Evolutionary conservation across 768 basidiomycete genomes (phyloP).

Genomic region (Auricularia heimuer): DNA sequence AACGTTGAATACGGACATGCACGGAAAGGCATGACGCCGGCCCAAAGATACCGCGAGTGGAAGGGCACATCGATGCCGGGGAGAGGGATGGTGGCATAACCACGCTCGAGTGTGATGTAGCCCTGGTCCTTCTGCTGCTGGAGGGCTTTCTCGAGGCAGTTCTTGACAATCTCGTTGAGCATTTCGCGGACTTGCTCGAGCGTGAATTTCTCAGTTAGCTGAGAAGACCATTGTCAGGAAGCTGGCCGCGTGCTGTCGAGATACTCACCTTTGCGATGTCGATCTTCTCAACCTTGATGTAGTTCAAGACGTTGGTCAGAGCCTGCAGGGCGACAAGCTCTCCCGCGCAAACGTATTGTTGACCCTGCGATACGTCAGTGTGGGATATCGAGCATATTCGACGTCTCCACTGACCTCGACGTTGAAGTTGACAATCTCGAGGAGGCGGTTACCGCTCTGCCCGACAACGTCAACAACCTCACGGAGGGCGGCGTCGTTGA

Average conservation of each 20-base stretch:
- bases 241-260: neutral
- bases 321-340: conserved; percentile 89
- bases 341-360: conserved; percentile 99
- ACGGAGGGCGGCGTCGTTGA: conserved; percentile 90
- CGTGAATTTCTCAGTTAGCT: conserved; percentile 82
- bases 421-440: conserved; percentile 98
- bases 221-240: neutral
- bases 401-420: conserved; percentile 49
- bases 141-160: conserved; percentile 63
- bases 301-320: conserved; percentile 93
- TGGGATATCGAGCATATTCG: neutral
- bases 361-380: conserved; percentile 47
- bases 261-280: conserved; percentile 71
- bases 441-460: conserved; percentile 59
- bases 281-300: conserved; percentile 91
- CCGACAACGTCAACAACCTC: conserved; percentile 94
- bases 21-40: conserved; percentile 94
- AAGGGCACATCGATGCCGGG: conserved; percentile 99
- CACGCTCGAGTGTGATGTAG: conserved; percentile 89
- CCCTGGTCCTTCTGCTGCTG: conserved; percentile 77
- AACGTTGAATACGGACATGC: conserved; percentile 55
- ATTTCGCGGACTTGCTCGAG: conserved; percentile 95
- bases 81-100: conserved; percentile 90
- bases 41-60: conserved; percentile 99
- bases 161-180: conserved; percentile 83